These are phyloP conservation scores for Kwoniella sp. DNA, from an alignment of 768 basidiomycete genomes.

Conservation along the genomic window DNA sequence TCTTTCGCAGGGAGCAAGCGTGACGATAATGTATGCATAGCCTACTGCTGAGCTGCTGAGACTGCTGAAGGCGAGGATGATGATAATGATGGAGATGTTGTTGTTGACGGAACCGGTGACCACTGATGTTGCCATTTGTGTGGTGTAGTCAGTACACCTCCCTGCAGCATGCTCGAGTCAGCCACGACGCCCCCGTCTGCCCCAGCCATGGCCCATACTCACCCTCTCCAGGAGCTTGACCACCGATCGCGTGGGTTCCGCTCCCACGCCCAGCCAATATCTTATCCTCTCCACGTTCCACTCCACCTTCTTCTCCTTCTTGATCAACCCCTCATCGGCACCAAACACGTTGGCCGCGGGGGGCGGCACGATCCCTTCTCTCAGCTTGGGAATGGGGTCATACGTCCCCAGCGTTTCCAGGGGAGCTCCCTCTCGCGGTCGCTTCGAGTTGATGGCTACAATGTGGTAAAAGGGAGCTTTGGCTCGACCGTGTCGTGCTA, in stretches of 20 bases:
- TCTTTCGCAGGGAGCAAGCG: no score
- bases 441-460: slow-evolving; percentile 71
- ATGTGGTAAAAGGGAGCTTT: slow-evolving; percentile 76
- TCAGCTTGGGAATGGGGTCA: slow-evolving; percentile 57
- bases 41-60: neutral
- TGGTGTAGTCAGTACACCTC: slow-evolving; percentile 34
- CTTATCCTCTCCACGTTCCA: slow-evolving; percentile 89
- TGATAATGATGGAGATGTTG: slow-evolving; percentile 1
- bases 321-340: slow-evolving; percentile 36
- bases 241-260: slow-evolving; percentile 72
- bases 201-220: slow-evolving; percentile 51
- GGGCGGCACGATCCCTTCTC: slow-evolving; percentile 8
- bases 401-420: slow-evolving; percentile 82
- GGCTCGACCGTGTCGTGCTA: slow-evolving; percentile 72
- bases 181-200: neutral
- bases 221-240: slow-evolving; percentile 75
- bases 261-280: slow-evolving; percentile 84
- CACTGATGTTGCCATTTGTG: slow-evolving; percentile 44
- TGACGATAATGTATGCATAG: no score
- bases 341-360: slow-evolving; percentile 51
- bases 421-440: slow-evolving; percentile 75
- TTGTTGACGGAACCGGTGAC: slow-evolving; percentile 14
- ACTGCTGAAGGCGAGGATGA: neutral
- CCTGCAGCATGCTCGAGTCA: slow-evolving; percentile 11
- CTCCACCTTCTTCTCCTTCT: slow-evolving; percentile 63